These are phyloP conservation scores for Pestalotiopsis sp. DNA, from an alignment of 2,329 filamentous ascomycete genomes.

Conservation along the genomic window DNA sequence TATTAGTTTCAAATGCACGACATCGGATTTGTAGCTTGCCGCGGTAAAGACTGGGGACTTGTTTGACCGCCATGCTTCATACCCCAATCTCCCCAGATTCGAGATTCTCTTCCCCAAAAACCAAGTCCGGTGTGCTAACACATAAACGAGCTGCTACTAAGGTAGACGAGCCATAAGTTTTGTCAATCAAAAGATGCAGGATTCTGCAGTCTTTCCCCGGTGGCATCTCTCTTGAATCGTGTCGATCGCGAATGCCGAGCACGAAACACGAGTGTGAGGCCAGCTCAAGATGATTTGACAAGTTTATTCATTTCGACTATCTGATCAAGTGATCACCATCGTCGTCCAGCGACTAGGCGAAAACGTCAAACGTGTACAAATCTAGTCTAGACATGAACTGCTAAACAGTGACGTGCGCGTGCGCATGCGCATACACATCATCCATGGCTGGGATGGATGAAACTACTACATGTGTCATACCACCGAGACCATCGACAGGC, in stretches of 20 bases:
- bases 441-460: not conserved
- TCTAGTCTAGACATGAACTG: not conserved
- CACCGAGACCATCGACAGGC: not conserved
- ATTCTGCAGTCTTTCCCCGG: not conserved
- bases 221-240: not conserved
- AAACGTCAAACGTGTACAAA: not conserved
- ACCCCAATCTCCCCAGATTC: too few relatives aligned
- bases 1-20: too few relatives aligned
- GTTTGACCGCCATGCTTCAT: not conserved
- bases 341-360: not conserved
- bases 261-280: not conserved
- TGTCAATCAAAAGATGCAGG: not conserved
- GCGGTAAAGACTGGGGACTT: not conserved
- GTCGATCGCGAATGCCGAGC: not conserved
- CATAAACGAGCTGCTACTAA: not conserved
- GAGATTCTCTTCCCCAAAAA: too few relatives aligned
- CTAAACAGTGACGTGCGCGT: not conserved
- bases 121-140: not conserved
- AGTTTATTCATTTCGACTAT: not conserved
- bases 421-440: too few relatives aligned
- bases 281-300: not conserved
- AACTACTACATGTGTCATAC: not conserved
- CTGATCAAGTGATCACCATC: not conserved
- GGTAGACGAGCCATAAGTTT: not conserved
- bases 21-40: too few relatives aligned